Percentiles rank a stretch among this genome's conserved stretches.
Evolutionary conservation across 2,329 filamentous ascomycete genomes (phyloP).

Genomic region (Niveomyces coronatus): DNA sequence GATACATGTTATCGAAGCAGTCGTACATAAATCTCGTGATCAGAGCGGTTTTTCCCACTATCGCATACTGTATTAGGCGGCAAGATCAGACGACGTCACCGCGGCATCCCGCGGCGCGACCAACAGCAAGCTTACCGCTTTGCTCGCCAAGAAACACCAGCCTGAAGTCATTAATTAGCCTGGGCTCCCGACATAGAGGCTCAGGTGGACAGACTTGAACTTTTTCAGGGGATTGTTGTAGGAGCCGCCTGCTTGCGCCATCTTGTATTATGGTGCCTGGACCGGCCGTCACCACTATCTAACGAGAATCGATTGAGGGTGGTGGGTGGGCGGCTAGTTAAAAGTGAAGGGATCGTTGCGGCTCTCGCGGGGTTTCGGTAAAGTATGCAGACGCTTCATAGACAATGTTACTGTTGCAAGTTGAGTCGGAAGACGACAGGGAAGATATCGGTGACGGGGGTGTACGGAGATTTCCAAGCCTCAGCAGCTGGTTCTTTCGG

Average conservation of each 20-base stretch:
- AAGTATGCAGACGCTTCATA: too few species aligned
- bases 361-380: conserved; percentile 14
- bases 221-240: conserved; percentile 99
- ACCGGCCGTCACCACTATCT: conserved; percentile 1
- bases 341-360: conserved; percentile 19
- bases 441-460: conserved; percentile 8
- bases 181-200: conserved; percentile 5
- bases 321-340: too few species aligned
- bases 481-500: conserved; percentile 4
- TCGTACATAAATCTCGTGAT: conserved; percentile 99
- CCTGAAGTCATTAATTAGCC: conserved; percentile 41
- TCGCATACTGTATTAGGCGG: conserved; percentile 18
- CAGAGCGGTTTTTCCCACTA: conserved; percentile 96
- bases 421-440: conserved; percentile 4
- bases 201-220: conserved; percentile 65
- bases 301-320: conserved; percentile 6
- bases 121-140: conserved; percentile 71
- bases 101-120: conserved; percentile 11
- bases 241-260: conserved; percentile 74
- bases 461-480: conserved; percentile 1
- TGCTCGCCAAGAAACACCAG: conserved; percentile 97
- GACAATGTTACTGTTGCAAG: too few species aligned
- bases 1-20: conserved; percentile 99
- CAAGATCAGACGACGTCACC: conserved; percentile 6
- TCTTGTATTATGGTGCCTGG: conserved; percentile 32